Evolutionary conservation across 2,329 filamentous ascomycete genomes (phyloP), one percentile per base, ranked within the genome.

Genomic region (Paecilomyces dactylethromorphus): DNA sequence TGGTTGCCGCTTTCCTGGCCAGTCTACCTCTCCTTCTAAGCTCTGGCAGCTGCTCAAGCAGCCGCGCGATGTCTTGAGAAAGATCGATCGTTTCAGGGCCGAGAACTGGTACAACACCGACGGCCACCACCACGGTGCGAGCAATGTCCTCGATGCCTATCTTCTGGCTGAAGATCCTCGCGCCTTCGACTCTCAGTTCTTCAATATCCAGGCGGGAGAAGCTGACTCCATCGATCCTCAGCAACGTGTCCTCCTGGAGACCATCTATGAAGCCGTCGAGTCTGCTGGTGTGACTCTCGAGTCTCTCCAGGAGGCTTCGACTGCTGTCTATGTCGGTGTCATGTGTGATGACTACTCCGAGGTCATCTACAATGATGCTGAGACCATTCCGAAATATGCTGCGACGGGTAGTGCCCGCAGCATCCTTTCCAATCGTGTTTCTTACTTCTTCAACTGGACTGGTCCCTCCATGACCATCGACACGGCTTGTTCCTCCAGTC

Each of bases 401-500:
- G 58, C 60, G 1, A 71, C 70, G 1, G 71, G 73, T n/a, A 74
- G 66, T 45, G 68, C 71, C 2, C 62, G 69, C 15, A 71, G 70
- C 29, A 76, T 78, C 11, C 60, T 78, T 3, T 71, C 76, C 1
- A 78, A 77, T 26, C 70, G 75, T 0, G 58, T 76, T 5, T 75
- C 72, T 0, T 75, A 76, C 63, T 76, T 75, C 49, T 78, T 76
- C 60, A 67, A 74, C 59, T 70, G 70, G 66, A 63, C 68, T 7
- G 74, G 78, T 0, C 74, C 78, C 0, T 73, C 69, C 1, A 71
- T 79, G 65, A 78, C 76, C 0, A 70, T 81, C 15, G 77, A 81
- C 39, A 81, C 79, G 0, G 79, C 78, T 1, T 81, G 79, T 56
- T 79, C 77, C 0, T 76, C 76, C 0, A 74, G 71, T 53, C 61